These are phyloP conservation scores for Spizellomyces punctatus DNA, from an alignment of 192 early-diverging fungal genomes.

Conservation along the genomic window DNA sequence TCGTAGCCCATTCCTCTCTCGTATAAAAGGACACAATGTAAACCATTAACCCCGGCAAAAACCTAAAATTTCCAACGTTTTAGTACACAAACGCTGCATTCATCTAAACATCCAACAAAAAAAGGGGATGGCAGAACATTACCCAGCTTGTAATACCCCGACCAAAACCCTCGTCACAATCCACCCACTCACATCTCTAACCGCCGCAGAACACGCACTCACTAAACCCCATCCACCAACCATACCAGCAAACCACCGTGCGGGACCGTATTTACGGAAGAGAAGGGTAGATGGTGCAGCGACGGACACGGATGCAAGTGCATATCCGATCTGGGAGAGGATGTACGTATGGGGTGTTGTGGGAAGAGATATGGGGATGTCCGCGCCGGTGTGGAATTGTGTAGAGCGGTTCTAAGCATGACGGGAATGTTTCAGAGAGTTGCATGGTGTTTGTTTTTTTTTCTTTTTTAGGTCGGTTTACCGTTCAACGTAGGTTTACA, in stretches of 20 bases:
- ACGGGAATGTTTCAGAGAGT: too few species aligned
- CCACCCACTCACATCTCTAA: slow-evolving; percentile 18
- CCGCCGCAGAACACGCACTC: slow-evolving; percentile 21
- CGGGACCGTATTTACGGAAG: slow-evolving; percentile 17
- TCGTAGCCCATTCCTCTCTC: slow-evolving; percentile 40
- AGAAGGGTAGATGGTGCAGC: slow-evolving; percentile 27
- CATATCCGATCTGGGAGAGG: not conserved
- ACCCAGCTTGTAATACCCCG: slow-evolving; percentile 37
- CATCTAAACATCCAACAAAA: too few species aligned
- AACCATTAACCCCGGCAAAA: slow-evolving; percentile 31
- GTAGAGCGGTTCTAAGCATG: too few species aligned
- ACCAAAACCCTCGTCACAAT: slow-evolving; percentile 28
- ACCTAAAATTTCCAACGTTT: too few species aligned
- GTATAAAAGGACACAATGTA: slow-evolving; percentile 44
- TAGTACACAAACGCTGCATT: too few species aligned
- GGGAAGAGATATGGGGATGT: too few species aligned
- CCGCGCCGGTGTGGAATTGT: too few species aligned
- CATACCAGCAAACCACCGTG: slow-evolving; percentile 34
- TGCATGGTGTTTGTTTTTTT: too few species aligned
- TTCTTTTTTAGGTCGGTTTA: too few species aligned
- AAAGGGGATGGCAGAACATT: too few species aligned
- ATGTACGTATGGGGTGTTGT: too few species aligned
- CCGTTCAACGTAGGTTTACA: too few species aligned
- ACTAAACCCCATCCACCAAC: slow-evolving; percentile 27
- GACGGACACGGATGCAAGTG: not conserved